Conservation (phyloP, 106 monocot species). For the Dioscorea alata region DNA sequence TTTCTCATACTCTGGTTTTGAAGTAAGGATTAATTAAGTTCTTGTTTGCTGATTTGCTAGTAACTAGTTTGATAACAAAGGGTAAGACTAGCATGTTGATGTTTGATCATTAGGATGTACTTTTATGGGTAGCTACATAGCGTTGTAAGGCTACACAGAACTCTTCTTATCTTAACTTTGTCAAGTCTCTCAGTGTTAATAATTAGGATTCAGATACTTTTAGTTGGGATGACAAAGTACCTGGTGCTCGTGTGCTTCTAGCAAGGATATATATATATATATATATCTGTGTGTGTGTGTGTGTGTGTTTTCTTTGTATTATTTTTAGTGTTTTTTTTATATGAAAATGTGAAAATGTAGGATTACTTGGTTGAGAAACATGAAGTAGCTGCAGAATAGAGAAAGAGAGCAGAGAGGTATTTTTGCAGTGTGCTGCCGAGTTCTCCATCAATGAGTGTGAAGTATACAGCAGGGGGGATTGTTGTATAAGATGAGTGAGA, state of each 20-base stretch:
- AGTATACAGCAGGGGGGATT: slow-evolving; percentile 44
- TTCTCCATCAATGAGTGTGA: slow-evolving; percentile 28
- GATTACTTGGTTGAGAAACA: slow-evolving; percentile 18
- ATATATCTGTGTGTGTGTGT: too few relatives aligned
- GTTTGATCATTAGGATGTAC: slow-evolving; percentile 83
- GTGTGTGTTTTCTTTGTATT: not conserved
- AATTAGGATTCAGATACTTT: slow-evolving; percentile 26
- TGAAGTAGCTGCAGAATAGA: slow-evolving; percentile 11
- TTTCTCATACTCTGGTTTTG: slow-evolving; percentile 42
- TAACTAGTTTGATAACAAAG: not conserved
- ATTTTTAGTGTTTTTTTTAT: too few relatives aligned
- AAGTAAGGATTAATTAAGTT: slow-evolving; percentile 9
- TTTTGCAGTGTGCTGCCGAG: slow-evolving; percentile 35
- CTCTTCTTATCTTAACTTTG: slow-evolving; percentile 31
- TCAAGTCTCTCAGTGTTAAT: slow-evolving; percentile 14
- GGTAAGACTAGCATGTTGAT: too few relatives aligned
- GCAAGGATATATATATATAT: slow-evolving; percentile 19
- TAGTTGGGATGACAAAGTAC: slow-evolving; percentile 53
- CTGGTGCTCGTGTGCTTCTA: slow-evolving; percentile 36
- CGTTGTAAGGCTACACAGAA: slow-evolving; percentile 51
- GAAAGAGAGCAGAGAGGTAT: slow-evolving; percentile 32
- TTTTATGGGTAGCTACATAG: slow-evolving; percentile 75
- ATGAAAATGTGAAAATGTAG: slow-evolving; percentile 3
- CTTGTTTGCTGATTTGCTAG: not conserved
- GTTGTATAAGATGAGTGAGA: slow-evolving; percentile 31